Conservation (phyloP, 345 rosid genomes). For the rapeseed (Brassica napus) region DNA sequence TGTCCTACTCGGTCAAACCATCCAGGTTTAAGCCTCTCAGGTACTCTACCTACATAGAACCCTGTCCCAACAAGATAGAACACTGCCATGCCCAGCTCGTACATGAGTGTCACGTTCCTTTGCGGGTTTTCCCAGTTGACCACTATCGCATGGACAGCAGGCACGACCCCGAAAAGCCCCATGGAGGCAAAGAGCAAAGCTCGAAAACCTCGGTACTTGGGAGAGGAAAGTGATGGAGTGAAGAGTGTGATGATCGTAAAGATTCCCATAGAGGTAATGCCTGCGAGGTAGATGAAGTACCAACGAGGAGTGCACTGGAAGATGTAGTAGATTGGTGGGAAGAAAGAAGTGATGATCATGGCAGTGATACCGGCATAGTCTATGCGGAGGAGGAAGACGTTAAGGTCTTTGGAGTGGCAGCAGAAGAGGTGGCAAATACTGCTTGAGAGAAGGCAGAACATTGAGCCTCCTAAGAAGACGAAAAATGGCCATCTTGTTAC, state of each 20-base stretch:
- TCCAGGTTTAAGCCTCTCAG: conserved; percentile 82
- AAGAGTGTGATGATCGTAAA: conserved; percentile 72
- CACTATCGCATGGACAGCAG: conserved; percentile 59
- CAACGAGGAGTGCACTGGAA: conserved; percentile 80
- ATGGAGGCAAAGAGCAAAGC: conserved; percentile 73
- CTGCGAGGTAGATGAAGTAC: conserved; percentile 73
- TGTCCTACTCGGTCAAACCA: conserved; percentile 85
- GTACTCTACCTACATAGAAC: conserved; percentile 70
- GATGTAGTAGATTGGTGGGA: conserved; percentile 84
- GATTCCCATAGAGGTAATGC: conserved; percentile 70
- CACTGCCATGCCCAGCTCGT: conserved; percentile 74
- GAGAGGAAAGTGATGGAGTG: conserved; percentile 60
- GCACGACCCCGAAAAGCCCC: conserved; percentile 77
- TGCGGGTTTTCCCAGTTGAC: conserved; percentile 81
- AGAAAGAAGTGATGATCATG: conserved; percentile 94
- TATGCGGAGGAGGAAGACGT: conserved; percentile 56
- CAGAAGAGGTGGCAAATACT: conserved; percentile 84
- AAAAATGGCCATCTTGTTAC: conserved; percentile 82
- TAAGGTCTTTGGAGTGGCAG: conserved; percentile 70
- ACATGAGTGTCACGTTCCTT: conserved; percentile 52
- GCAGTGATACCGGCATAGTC: conserved; percentile 74
- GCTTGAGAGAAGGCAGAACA: conserved; percentile 84
- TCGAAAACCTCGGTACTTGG: conserved; percentile 59
- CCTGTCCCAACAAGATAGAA: conserved; percentile 73
- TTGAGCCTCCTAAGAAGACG: conserved; percentile 74